phyloP scores from a whole-genome alignment of 73 alveolate species.

The Paramecium bursaria region DNA sequence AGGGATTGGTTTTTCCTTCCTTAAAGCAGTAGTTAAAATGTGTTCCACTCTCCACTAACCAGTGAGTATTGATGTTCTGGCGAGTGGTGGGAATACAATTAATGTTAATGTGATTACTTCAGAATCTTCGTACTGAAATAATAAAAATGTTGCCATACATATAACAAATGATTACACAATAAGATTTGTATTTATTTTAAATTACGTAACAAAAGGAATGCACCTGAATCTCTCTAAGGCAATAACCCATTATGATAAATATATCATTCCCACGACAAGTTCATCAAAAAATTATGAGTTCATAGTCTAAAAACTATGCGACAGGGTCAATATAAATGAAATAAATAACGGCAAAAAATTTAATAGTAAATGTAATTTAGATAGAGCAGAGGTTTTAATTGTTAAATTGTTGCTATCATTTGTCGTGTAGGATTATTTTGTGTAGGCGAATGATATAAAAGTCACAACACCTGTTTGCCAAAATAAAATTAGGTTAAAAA shows the following conservation, averaged over 20 bases:
- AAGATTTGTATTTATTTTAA: constrained; percentile 3
- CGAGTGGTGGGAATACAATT: constrained; percentile 4
- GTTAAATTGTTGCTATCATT: constrained; percentile 30
- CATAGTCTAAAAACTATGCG: background rate
- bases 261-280: background rate
- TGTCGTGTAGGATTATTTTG: constrained; percentile 7
- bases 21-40: background rate
- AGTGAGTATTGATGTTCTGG: background rate
- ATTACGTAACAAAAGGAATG: constrained; percentile 4
- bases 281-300: no score
- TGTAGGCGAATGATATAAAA: background rate
- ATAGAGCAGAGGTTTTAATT: constrained; percentile 2
- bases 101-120: constrained; percentile 17
- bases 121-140: background rate
- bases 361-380: background rate
- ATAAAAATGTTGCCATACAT: background rate
- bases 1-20: constrained; percentile 10
- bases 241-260: constrained; percentile 26
- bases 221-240: constrained; percentile 5
- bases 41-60: background rate
- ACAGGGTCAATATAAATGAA: background rate
- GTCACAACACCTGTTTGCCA: background rate
- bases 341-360: constrained; percentile 2
- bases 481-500: background rate
- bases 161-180: constrained; percentile 38